Percentiles rank a stretch among this genome's conserved stretches.
phyloP scores from a whole-genome alignment of 805 yeast species.

The Cyberlindnera galapagoensis region DNA sequence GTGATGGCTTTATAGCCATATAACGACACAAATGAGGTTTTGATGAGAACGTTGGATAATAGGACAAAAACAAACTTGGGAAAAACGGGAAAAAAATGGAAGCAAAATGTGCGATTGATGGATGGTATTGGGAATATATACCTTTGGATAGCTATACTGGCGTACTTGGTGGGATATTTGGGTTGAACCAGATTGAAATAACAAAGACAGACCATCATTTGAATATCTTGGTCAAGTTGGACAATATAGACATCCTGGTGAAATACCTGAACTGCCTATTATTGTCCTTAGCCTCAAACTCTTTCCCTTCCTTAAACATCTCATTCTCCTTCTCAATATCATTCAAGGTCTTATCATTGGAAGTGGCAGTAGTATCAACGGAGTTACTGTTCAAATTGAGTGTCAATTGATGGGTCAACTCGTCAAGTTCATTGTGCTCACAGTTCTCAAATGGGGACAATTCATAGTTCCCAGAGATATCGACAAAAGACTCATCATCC shows the following conservation, averaged over 20 bases:
- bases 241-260: slow-evolving; percentile 20
- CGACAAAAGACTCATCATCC: no score
- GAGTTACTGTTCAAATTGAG: neutral
- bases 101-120: neutral
- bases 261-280: slow-evolving; percentile 18
- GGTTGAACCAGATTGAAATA: no score
- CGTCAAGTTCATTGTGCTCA: no score
- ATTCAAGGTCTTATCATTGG: neutral
- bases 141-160: no score
- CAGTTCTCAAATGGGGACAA: neutral
- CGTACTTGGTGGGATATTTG: no score
- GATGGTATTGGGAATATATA: neutral
- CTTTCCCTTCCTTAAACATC: slow-evolving; percentile 2
- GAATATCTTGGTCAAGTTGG: slow-evolving; percentile 21
- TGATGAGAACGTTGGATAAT: no score
- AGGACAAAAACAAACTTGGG: neutral
- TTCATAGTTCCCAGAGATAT: no score
- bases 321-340: neutral
- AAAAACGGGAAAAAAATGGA: neutral
- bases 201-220: slow-evolving; percentile 8
- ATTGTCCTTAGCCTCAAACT: slow-evolving; percentile 21
- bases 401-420: neutral
- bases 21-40: no score
- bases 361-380: neutral
- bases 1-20: no score